These are phyloP conservation scores for Eucalyptus curtisii DNA, from an alignment of 345 rosid species.

Conservation along the genomic window DNA sequence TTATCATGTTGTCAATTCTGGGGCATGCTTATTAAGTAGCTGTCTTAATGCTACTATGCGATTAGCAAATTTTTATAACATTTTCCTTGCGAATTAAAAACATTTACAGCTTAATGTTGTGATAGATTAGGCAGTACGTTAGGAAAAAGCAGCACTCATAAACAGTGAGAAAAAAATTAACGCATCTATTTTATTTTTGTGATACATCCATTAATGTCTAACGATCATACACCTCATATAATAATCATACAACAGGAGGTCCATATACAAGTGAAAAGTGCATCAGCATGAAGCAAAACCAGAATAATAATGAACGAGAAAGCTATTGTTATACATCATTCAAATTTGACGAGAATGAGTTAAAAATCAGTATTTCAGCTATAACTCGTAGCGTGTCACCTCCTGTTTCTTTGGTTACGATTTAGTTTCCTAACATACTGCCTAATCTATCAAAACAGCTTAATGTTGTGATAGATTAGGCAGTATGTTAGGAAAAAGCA, in stretches of 20 bases:
- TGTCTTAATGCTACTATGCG: background rate
- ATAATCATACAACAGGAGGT: background rate
- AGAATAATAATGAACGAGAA: background rate
- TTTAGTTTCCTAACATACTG: too few species aligned
- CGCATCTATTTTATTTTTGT: background rate
- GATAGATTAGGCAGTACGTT: background rate
- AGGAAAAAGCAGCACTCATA: background rate
- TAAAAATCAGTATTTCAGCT: background rate
- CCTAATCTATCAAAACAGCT: too few species aligned
- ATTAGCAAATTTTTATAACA: background rate
- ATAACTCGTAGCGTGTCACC: background rate
- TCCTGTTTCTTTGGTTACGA: background rate
- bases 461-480: too few species aligned
- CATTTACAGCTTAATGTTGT: background rate
- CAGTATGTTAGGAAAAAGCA: too few species aligned
- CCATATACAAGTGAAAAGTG: background rate
- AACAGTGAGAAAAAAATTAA: background rate
- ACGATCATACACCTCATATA: background rate
- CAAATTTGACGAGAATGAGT: background rate
- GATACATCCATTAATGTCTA: background rate
- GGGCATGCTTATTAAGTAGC: background rate
- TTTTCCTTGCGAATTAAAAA: background rate
- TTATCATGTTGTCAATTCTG: background rate
- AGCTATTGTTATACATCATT: background rate
- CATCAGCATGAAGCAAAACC: background rate